Percentiles rank a stretch among this genome's conserved stretches.
phyloP scores from a whole-genome alignment of 106 monocot genomes.

The Acorus calamus region DNA sequence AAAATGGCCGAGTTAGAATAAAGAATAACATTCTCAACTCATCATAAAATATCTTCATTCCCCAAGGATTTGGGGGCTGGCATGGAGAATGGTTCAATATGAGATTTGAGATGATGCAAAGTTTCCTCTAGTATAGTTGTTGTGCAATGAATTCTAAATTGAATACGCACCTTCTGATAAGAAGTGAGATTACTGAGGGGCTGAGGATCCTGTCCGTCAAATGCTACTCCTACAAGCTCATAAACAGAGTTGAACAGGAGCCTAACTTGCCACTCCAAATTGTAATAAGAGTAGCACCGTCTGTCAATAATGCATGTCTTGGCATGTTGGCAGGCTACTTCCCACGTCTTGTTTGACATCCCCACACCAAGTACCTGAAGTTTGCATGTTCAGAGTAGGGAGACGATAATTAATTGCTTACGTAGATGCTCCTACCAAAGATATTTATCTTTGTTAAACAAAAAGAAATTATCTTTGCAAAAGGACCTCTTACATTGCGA shows the following conservation, averaged over 20 bases:
- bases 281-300: conserved; percentile 39
- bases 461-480: background rate
- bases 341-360: conserved; percentile 91
- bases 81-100: no score
- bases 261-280: conserved; percentile 14
- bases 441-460: background rate
- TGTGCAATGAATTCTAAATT: background rate
- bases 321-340: conserved; percentile 68
- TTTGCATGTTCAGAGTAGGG: background rate
- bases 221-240: conserved; percentile 39
- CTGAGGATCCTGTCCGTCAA: conserved; percentile 23
- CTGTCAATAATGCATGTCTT: conserved; percentile 37
- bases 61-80: no score
- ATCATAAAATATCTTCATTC: no score
- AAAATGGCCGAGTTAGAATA: no score
- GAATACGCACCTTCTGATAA: conserved; percentile 41
- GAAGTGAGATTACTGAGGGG: conserved; percentile 25
- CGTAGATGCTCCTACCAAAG: background rate
- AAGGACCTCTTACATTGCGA: conserved; percentile 43
- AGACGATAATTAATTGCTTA: background rate
- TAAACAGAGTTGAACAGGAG: conserved; percentile 62
- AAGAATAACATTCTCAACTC: no score
- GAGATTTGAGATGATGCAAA: no score
- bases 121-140: no score
- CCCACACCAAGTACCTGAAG: conserved; percentile 65